A percentile compares a stretch with the other conserved stretches of the same genome.
phyloP scores from a whole-genome alignment of 345 rosid species.

The Trapa bicornis region DNA sequence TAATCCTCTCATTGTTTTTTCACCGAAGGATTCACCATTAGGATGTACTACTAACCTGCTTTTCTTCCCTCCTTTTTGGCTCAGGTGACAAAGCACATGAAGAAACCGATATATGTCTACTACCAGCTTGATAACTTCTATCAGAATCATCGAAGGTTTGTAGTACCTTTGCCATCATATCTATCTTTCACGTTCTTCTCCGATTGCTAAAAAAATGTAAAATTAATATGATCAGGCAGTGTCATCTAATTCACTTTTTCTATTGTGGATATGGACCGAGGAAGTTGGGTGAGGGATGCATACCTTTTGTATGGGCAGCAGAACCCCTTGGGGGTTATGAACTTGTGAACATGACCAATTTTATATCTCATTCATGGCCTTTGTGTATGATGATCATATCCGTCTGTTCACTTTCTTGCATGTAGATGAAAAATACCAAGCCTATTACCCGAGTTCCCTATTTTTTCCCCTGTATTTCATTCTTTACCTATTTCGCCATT shows the following conservation, averaged over 20 bases:
- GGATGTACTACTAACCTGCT: background rate
- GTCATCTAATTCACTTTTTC: background rate
- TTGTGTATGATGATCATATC: background rate
- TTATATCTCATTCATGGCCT: background rate
- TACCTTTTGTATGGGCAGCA: no score
- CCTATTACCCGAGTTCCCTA: no score
- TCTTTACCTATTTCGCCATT: background rate
- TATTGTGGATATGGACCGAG: background rate
- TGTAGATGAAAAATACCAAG: background rate
- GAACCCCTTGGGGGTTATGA: no score
- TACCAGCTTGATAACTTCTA: constrained; percentile 98
- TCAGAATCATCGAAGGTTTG: constrained; percentile 95
- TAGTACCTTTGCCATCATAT: constrained; percentile 5
- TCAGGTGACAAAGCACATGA: constrained; percentile 76
- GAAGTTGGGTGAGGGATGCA: background rate
- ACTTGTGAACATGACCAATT: background rate
- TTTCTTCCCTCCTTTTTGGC: constrained; percentile 5
- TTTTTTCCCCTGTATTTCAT: background rate
- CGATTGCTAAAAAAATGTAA: background rate
- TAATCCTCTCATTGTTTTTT: background rate
- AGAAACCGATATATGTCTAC: constrained; percentile 73
- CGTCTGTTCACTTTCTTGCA: background rate
- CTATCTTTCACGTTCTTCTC: background rate
- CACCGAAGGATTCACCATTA: background rate
- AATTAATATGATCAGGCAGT: background rate